phyloP scores from a whole-genome alignment of 805 yeast species.

The Saccharomyces mikatae region DNA sequence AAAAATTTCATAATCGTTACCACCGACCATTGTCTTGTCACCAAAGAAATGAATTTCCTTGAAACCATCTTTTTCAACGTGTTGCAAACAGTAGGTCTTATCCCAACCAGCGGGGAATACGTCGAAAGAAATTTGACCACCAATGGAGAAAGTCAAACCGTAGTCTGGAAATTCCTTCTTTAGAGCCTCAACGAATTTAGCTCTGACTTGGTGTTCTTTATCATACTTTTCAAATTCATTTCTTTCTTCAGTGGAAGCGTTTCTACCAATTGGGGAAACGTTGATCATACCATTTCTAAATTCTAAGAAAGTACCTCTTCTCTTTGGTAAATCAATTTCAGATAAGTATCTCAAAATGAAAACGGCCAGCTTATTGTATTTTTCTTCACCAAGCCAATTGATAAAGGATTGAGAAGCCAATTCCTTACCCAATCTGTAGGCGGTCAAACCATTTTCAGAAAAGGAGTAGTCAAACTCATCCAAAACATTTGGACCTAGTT shows the following conservation, averaged over 20 bases:
- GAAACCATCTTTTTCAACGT: slow-evolving; percentile 79
- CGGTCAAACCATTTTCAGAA: slow-evolving; percentile 96
- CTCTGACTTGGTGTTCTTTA: slow-evolving; percentile 71
- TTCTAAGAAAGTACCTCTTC: slow-evolving; percentile 98
- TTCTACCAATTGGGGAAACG: slow-evolving; percentile 97
- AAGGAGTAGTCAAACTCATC: slow-evolving; percentile 89
- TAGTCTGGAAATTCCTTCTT: slow-evolving; percentile 74
- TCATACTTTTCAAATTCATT: slow-evolving; percentile 85
- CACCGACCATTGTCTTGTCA: slow-evolving; percentile 94
- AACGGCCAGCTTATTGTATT: slow-evolving; percentile 81
- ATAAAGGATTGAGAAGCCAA: slow-evolving; percentile 92
- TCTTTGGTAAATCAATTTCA: slow-evolving; percentile 81
- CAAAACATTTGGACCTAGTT: slow-evolving; percentile 74
- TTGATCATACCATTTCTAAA: slow-evolving; percentile 99
- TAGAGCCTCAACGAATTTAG: slow-evolving; percentile 74
- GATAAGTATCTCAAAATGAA: slow-evolving; percentile 81
- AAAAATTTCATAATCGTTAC: slow-evolving; percentile 97
- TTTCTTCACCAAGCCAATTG: slow-evolving; percentile 89
- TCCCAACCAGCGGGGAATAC: slow-evolving; percentile 99
- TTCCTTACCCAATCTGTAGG: slow-evolving; percentile 83
- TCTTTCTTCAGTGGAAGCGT: slow-evolving; percentile 91
- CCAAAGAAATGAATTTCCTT: slow-evolving; percentile 93
- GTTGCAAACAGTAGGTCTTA: slow-evolving; percentile 94
- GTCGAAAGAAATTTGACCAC: slow-evolving; percentile 98
- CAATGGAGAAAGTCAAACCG: slow-evolving; percentile 91